Evolutionary conservation across 768 basidiomycete genomes (phyloP).

Genomic region (Pulveroboletus sp.): DNA sequence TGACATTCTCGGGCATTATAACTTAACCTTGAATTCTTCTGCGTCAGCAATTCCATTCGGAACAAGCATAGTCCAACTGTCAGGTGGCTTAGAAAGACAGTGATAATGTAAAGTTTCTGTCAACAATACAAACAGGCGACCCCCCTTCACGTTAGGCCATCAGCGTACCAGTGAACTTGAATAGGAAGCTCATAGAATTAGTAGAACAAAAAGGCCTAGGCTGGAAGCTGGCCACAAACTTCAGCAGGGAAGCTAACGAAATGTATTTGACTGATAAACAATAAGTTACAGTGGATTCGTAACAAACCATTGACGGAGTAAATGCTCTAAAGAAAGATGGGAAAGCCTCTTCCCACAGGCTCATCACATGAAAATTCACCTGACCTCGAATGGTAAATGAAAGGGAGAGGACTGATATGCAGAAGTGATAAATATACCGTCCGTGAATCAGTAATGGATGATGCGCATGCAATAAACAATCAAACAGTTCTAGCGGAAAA

Average conservation of each 20-base stretch:
- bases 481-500: slow-evolving; percentile 39
- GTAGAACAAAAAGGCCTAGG: slow-evolving; percentile 10
- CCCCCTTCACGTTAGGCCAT: slow-evolving; percentile 13
- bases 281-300: slow-evolving; percentile 13
- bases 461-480: slow-evolving; percentile 16
- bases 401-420: slow-evolving; percentile 15
- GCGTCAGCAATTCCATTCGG: slow-evolving; percentile 23
- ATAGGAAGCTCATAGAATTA: too few species aligned
- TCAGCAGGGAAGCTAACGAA: slow-evolving; percentile 20
- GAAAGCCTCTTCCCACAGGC: slow-evolving; percentile 28
- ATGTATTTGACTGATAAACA: slow-evolving; percentile 29
- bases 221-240: slow-evolving; percentile 26
- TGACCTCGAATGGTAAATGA: not conserved
- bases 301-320: too few species aligned
- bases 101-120: slow-evolving; percentile 13
- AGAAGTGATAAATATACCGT: slow-evolving; percentile 27
- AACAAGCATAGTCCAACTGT: slow-evolving; percentile 23
- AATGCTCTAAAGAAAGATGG: slow-evolving; percentile 10
- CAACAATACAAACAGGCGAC: not conserved
- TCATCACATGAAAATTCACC: slow-evolving; percentile 18
- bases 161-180: too few species aligned
- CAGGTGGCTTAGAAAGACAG: slow-evolving; percentile 33
- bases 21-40: slow-evolving; percentile 16
- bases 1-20: too few species aligned
- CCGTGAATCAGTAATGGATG: slow-evolving; percentile 11